A percentile compares a stretch with the other conserved stretches of the same genome.
Conservation (phyloP, 2,329 filamentous ascomycete species). For the Monilinia vaccinii-corymbosi region DNA sequence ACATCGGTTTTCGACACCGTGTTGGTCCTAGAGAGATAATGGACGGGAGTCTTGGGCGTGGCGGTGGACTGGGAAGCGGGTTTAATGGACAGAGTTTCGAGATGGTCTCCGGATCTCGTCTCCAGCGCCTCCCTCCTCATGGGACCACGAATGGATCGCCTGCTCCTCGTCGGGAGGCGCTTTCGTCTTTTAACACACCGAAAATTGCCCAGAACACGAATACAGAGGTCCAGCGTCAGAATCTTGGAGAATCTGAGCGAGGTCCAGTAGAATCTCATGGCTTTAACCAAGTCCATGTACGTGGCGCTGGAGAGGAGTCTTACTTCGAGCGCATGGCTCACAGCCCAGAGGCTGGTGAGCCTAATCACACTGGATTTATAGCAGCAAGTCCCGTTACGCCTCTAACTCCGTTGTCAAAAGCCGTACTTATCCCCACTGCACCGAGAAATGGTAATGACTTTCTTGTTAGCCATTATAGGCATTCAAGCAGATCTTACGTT, state of each 20-base stretch:
- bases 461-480: not conserved
- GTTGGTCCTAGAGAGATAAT: not conserved
- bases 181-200: not conserved
- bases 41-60: not conserved
- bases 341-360: not conserved
- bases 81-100: not conserved
- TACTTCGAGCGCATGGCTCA: not conserved
- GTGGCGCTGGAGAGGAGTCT: not conserved
- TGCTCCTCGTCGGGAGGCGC: not conserved
- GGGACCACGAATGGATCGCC: no score
- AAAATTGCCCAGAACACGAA: not conserved
- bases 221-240: not conserved
- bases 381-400: not conserved
- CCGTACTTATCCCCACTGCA: not conserved
- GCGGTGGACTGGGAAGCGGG: not conserved
- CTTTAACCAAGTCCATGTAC: not conserved
- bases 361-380: not conserved
- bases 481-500: not conserved
- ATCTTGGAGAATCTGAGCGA: not conserved
- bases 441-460: not conserved
- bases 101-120: not conserved
- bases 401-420: not conserved
- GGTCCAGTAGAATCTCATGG: not conserved
- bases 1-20: not conserved
- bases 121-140: no score